Evolutionary conservation across 805 yeast genomes (phyloP).

Genomic region (Lachancea sp.): DNA sequence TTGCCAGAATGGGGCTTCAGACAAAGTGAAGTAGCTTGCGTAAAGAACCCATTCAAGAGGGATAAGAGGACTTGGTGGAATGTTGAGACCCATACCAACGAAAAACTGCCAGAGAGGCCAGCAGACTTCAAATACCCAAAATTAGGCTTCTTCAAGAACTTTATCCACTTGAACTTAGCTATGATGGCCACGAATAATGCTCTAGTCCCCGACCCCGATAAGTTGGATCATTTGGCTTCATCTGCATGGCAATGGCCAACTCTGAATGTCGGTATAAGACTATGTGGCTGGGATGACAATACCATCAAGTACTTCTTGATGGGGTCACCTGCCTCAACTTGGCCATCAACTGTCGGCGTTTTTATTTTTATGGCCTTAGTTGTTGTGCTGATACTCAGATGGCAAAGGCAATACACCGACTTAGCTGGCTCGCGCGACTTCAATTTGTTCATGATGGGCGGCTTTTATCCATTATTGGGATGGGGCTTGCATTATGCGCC

Average conservation of each 20-base stretch:
- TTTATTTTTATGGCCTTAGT: conserved; percentile 46
- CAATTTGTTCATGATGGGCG: conserved; percentile 58
- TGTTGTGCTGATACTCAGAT: conserved; percentile 52
- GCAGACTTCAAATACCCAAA: conserved; percentile 47
- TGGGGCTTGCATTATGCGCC: conserved; percentile 78
- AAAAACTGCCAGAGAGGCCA: conserved; percentile 49
- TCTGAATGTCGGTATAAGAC: conserved; percentile 64
- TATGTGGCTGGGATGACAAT: conserved; percentile 69
- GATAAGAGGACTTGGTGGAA: conserved; percentile 92
- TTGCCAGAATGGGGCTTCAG: conserved; percentile 82
- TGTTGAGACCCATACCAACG: conserved; percentile 63
- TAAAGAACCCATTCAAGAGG: conserved; percentile 54
- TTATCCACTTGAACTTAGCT: conserved; percentile 68
- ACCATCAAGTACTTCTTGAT: conserved; percentile 59
- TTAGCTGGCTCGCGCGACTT: conserved; percentile 44
- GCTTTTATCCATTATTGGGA: conserved; percentile 71
- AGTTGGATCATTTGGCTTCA: conserved; percentile 65
- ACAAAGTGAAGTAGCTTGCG: conserved; percentile 74
- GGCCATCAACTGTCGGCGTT: conserved; percentile 64
- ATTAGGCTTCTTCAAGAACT: conserved; percentile 71
- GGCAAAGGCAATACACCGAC: conserved; percentile 75
- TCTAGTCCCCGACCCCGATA: conserved; percentile 69
- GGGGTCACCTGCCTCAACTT: conserved; percentile 74
- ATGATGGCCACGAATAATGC: conserved; percentile 95
- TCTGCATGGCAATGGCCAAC: conserved; percentile 89